A percentile compares a stretch with the other conserved stretches of the same genome.
phyloP scores from a whole-genome alignment of 768 basidiomycete genomes.

The Boletus barrowsii region DNA sequence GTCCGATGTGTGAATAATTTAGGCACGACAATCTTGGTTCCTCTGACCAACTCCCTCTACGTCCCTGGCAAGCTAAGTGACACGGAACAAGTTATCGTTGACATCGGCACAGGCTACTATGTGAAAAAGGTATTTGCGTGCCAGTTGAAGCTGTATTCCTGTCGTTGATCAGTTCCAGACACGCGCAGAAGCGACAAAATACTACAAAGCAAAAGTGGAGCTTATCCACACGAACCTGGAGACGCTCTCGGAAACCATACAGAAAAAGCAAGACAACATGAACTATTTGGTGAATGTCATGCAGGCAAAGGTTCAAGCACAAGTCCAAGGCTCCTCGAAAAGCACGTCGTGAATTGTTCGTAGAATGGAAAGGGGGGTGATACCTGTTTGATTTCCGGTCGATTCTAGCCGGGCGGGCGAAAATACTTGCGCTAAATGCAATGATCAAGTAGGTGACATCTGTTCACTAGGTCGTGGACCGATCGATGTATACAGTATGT shows the following conservation, averaged over 20 bases:
- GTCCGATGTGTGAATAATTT: neutral
- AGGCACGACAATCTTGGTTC: conserved; percentile 91
- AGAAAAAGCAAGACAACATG: conserved; percentile 88
- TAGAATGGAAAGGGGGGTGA: conserved; percentile 2
- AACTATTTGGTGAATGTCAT: conserved; percentile 42
- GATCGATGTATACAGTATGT: too few relatives aligned
- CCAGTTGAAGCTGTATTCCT: neutral
- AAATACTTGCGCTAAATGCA: too few relatives aligned
- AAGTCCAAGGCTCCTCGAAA: conserved; percentile 20
- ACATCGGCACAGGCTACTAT: conserved; percentile 95
- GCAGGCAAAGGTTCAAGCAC: conserved; percentile 54
- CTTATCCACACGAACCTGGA: conserved; percentile 84
- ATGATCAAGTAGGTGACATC: too few relatives aligned
- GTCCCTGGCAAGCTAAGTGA: conserved; percentile 89
- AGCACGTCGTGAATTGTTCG: conserved; percentile 5
- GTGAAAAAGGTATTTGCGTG: conserved; percentile 74
- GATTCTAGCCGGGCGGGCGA: neutral
- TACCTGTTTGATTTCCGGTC: neutral
- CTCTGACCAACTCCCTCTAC: conserved; percentile 91
- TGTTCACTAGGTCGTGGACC: too few relatives aligned
- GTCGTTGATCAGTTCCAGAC: conserved; percentile 47
- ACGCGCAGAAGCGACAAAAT: conserved; percentile 71
- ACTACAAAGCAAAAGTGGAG: conserved; percentile 79
- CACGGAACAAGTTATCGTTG: conserved; percentile 84
- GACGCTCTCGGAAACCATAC: conserved; percentile 82